These are phyloP conservation scores for peach (Prunus persica) DNA, from an alignment of 306 rosid species.

Conservation along the genomic window DNA sequence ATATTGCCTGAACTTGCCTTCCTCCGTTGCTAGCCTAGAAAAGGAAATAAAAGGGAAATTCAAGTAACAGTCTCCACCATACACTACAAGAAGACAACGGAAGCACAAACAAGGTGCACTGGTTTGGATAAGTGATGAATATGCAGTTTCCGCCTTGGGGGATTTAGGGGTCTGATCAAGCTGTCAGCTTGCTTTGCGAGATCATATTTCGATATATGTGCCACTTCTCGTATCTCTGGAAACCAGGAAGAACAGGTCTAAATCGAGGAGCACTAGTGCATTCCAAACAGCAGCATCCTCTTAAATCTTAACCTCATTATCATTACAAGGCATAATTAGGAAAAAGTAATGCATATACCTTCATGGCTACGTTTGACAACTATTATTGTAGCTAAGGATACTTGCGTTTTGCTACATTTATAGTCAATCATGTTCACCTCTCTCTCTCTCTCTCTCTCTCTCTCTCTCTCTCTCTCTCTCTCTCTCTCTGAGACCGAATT, in stretches of 20 bases:
- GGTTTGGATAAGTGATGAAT: background rate
- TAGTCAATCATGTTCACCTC: too few relatives aligned
- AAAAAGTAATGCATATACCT: too few relatives aligned
- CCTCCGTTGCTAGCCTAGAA: too few relatives aligned
- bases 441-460: too few relatives aligned
- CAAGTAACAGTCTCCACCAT: too few relatives aligned
- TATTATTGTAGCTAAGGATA: too few relatives aligned
- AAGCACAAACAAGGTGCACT: background rate
- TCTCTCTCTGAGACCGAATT: too few relatives aligned
- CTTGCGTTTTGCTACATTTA: too few relatives aligned
- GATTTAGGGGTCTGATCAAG: constrained; percentile 16
- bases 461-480: too few relatives aligned
- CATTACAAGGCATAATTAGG: too few relatives aligned
- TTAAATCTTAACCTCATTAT: constrained; percentile 21
- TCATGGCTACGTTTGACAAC: too few relatives aligned
- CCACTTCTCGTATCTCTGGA: constrained; percentile 74
- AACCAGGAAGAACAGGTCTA: constrained; percentile 62
- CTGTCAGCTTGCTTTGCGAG: constrained; percentile 26
- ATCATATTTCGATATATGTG: constrained; percentile 64
- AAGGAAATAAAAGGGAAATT: too few relatives aligned
- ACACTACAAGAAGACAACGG: background rate
- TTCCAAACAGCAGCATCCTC: constrained; percentile 72
- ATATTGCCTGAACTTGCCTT: background rate
- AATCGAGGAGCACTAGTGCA: constrained; percentile 80
- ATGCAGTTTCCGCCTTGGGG: background rate